Evolutionary conservation across 78 protist species (phyloP), one percentile per base, ranked within the genome.

Genomic region (Capsaspora owczarzaki): DNA sequence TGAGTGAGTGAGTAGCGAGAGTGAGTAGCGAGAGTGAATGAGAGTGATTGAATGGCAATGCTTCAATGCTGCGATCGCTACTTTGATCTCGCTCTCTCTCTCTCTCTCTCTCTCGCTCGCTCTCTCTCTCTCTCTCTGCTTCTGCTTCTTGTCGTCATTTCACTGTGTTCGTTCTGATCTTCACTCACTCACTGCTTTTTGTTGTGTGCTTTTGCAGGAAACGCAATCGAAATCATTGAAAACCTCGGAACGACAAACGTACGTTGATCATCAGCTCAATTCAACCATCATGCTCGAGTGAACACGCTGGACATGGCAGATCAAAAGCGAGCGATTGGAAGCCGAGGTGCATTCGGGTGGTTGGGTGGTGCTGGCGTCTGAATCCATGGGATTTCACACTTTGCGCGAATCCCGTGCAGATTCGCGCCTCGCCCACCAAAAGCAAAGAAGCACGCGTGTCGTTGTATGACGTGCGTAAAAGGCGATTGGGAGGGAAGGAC

Each of bases 191-290:
- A 53, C 27, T 10, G 2, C 0, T 69, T 35, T 19, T 31, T 74
- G 49, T 31, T 29, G 2, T 41, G 44, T 53, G 23, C 68, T 8
- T 56, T 27, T 22, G 38, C 37, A 27, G n/a, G n/a, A 0, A 63
- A 84, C 86, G 82, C n/a, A 82, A 87, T 79, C 86, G 84, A 81
- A 94, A 85, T 75, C 38, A 81, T 94, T 33, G 97, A 94, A 74
- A 94, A 94, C 79, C 40, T 91, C 31, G 93, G 94, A 5, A 94
- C 93, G 27, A 88, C 94, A 31, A 84, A 88, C 79, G 80, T 71
- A 27, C 38, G 75, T 69, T 10, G 14, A 16, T 61, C 56, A 49
- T 49, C 10, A 20, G n/a, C n/a, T 49, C 56, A 49, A 49, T 49
- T 10, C n/a, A 49, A 49, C 16, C 16, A 16, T 16, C n/a, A 20